Conservation (phyloP, 2,329 filamentous ascomycete genomes). For the Colletotrichum chrysophilum region DNA sequence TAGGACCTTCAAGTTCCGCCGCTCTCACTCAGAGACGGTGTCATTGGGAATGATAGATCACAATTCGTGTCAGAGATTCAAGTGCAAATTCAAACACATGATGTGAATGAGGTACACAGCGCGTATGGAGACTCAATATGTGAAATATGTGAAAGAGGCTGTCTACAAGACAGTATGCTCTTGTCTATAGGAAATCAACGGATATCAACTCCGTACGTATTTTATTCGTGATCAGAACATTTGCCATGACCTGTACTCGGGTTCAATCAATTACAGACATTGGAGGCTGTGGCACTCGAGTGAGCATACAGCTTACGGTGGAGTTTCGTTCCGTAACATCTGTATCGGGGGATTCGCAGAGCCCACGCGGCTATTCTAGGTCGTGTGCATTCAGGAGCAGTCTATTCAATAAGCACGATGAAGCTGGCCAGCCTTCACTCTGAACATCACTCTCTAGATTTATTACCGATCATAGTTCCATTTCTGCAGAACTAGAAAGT, state of each 20-base stretch:
- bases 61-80: background rate
- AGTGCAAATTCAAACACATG: background rate
- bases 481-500: background rate
- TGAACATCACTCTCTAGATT: background rate
- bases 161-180: background rate
- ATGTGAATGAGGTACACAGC: rapidly evolving
- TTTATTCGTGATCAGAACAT: background rate
- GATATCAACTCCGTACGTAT: background rate
- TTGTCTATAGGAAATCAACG: background rate
- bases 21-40: background rate
- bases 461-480: background rate
- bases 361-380: background rate
- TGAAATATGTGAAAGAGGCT: rapidly evolving
- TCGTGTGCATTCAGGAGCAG: background rate
- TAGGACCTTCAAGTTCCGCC: background rate
- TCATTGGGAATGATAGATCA: background rate
- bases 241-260: background rate
- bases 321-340: background rate
- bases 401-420: background rate
- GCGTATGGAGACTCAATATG: background rate
- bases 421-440: background rate
- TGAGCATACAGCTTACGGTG: background rate
- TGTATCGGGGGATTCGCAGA: background rate
- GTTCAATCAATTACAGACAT: background rate
- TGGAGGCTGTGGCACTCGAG: background rate